phyloP scores from a whole-genome alignment of 1,139 yeast genomes.

The Meyerozyma guilliermondii region DNA sequence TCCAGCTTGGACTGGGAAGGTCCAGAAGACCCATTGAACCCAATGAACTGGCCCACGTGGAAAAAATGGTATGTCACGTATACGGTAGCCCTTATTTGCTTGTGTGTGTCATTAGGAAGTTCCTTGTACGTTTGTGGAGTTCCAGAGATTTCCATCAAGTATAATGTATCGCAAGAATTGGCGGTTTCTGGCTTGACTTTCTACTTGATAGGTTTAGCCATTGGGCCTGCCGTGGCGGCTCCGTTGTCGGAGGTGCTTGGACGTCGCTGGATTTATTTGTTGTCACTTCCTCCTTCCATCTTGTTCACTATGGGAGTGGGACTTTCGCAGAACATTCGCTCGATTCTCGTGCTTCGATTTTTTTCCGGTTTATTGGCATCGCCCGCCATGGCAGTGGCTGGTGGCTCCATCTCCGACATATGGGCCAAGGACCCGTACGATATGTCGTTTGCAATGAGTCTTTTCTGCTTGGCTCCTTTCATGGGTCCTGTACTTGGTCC shows the following conservation, averaged over 20 bases:
- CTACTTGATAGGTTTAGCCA: slow-evolving; percentile 64
- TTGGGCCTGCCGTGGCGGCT: slow-evolving; percentile 72
- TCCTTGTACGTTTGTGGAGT: slow-evolving; percentile 63
- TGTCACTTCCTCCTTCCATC: slow-evolving; percentile 63
- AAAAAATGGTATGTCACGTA: slow-evolving; percentile 62
- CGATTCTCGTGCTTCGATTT: slow-evolving; percentile 65
- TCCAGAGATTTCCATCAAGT: slow-evolving; percentile 41
- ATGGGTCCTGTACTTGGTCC: slow-evolving; percentile 85
- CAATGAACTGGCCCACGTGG: slow-evolving; percentile 59
- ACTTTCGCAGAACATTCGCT: slow-evolving; percentile 49
- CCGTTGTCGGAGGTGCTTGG: slow-evolving; percentile 76
- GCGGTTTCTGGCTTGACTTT: slow-evolving; percentile 65
- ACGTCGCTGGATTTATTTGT: slow-evolving; percentile 56
- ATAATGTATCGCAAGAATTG: slow-evolving; percentile 52
- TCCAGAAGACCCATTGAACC: slow-evolving; percentile 55
- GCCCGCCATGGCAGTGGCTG: slow-evolving; percentile 83
- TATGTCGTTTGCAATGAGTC: slow-evolving; percentile 64
- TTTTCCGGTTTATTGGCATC: slow-evolving; percentile 77
- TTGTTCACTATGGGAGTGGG: slow-evolving; percentile 76
- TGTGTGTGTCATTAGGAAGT: slow-evolving; percentile 67
- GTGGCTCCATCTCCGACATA: slow-evolving; percentile 77
- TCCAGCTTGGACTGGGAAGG: slow-evolving; percentile 56
- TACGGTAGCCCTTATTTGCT: slow-evolving; percentile 58
- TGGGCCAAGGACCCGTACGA: slow-evolving; percentile 53
- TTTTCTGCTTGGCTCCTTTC: slow-evolving; percentile 65